A percentile compares a stretch with the other conserved stretches of the same genome.
Conservation (phyloP, 208 protist species). For the Herpetomonas tarakana region DNA sequence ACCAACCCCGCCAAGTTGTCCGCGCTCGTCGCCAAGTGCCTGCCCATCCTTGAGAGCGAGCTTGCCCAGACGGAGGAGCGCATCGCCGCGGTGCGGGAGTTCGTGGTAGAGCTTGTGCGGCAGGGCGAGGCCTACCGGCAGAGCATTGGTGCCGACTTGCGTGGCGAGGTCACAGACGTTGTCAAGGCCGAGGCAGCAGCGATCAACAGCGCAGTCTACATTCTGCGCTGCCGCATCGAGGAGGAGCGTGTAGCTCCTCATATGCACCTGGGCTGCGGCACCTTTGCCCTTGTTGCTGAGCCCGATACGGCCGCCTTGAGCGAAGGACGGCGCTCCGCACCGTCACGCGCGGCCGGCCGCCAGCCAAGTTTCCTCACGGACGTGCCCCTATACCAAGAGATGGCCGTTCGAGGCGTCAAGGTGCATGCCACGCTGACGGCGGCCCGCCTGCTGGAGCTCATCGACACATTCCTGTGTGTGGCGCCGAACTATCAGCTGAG, state of each 20-base stretch:
- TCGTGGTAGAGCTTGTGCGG: constrained; percentile 34
- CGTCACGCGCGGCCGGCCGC: neutral
- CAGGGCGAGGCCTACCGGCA: constrained; percentile 41
- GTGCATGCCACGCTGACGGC: constrained; percentile 65
- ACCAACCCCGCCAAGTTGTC: constrained; percentile 21
- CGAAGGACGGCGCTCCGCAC: neutral
- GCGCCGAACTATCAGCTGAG: constrained; percentile 72
- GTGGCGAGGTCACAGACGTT: constrained; percentile 11
- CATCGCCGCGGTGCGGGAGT: constrained; percentile 31
- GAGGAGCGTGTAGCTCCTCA: constrained; percentile 35
- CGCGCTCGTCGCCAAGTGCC: constrained; percentile 24
- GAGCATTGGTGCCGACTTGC: constrained; percentile 23
- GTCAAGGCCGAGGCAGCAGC: constrained; percentile 46
- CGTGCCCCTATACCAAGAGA: constrained; percentile 44
- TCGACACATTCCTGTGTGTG: constrained; percentile 53
- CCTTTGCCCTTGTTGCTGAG: constrained; percentile 44
- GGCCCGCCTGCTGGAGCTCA: constrained; percentile 50
- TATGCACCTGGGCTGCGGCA: constrained; percentile 85
- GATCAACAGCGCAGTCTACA: constrained; percentile 84
- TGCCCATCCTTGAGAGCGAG: constrained; percentile 21
- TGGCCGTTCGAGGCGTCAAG: constrained; percentile 14
- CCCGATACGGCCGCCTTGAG: neutral
- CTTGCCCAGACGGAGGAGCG: constrained; percentile 23
- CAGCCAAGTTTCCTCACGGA: constrained; percentile 66
- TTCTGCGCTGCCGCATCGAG: constrained; percentile 75